Conservation (phyloP, 129 eudicot genomes). For the Logfia minima region DNA sequence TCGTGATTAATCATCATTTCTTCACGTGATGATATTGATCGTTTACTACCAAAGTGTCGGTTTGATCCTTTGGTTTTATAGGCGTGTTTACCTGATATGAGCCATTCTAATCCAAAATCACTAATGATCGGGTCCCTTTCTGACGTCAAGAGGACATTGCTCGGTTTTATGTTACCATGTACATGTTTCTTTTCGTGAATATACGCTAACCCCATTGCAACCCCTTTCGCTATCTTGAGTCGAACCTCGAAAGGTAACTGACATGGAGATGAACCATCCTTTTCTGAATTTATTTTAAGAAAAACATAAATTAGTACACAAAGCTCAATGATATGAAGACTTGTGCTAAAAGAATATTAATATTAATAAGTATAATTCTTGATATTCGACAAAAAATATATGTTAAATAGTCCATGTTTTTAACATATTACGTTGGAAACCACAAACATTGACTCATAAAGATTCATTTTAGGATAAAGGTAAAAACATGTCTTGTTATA, state of each 20-base stretch:
- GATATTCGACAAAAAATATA: conserved; percentile 2
- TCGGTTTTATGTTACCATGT: conserved; percentile 90
- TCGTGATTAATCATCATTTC: conserved; percentile 41
- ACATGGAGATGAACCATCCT: conserved; percentile 70
- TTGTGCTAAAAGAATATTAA: background rate
- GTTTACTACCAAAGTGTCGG: conserved; percentile 78
- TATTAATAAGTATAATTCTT: background rate
- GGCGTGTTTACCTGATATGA: conserved; percentile 54
- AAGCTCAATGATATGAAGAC: background rate
- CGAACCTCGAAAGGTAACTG: conserved; percentile 61
- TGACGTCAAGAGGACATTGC: conserved; percentile 77
- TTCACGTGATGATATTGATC: conserved; percentile 54
- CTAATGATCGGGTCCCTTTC: conserved; percentile 87
- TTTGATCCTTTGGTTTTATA: conserved; percentile 50
- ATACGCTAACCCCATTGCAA: conserved; percentile 75
- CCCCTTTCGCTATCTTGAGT: conserved; percentile 78
- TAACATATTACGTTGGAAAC: conserved; percentile 27
- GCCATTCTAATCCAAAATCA: conserved; percentile 80
- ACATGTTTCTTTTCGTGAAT: conserved; percentile 87
- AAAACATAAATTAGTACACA: background rate
- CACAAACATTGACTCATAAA: conserved; percentile 26
- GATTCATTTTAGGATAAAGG: conserved; percentile 20
- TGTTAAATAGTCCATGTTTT: conserved; percentile 14
- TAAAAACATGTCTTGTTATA: conserved; percentile 6
- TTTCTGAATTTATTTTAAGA: conserved; percentile 37